Evolutionary conservation across 192 early-diverging fungal genomes (phyloP), one percentile per base, ranked within the genome.

Genomic region (Coemansia furcata): DNA sequence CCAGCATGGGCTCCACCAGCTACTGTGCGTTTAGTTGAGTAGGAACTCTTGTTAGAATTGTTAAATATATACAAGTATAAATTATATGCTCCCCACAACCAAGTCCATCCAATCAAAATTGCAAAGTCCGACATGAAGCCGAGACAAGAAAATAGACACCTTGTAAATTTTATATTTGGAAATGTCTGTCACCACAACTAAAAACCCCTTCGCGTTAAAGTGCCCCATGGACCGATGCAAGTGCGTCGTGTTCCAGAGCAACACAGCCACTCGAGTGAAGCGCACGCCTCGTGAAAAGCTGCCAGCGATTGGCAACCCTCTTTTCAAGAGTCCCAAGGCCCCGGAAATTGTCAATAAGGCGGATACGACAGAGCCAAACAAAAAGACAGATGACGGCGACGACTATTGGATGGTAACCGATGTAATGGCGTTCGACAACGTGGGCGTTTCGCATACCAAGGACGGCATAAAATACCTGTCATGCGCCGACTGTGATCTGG

Each of bases 391-490:
- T 30, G 39, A 37, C 3, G 57, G 76, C 12, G 57, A 78, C 17
- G 80, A 73, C 39, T 92, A 83, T 60, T 90, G 88, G 89, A 62
- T 67, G 58, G 67, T 93, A 26, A 40, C 62, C 3, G 77, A 90
- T 40, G 85, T 92, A 84, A 87, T 92, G 86, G 78, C 86, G 10
- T 92, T 92, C 73, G 91, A 93, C 50, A 93, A 93, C 71, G 82
- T 91, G 61, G 89, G 89, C 21, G 87, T 93, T 63, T 88, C 87
- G 12, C 87, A 89, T 35, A 82, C 76, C 14, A 63, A 87, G 2
- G 82, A 63, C 4, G 85, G 83, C 12, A 65, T 81, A 35, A 90
- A 91, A 66, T 91, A 86, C 68, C 69, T 93, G 12, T 88, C 87
- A 3, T 93, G 91, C 61, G 88, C 91, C 21, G 88, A 91, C 63